Evolutionary conservation across 495 filamentous ascomycete genomes (phyloP).

Genomic region (Talaromyces adpressus): DNA sequence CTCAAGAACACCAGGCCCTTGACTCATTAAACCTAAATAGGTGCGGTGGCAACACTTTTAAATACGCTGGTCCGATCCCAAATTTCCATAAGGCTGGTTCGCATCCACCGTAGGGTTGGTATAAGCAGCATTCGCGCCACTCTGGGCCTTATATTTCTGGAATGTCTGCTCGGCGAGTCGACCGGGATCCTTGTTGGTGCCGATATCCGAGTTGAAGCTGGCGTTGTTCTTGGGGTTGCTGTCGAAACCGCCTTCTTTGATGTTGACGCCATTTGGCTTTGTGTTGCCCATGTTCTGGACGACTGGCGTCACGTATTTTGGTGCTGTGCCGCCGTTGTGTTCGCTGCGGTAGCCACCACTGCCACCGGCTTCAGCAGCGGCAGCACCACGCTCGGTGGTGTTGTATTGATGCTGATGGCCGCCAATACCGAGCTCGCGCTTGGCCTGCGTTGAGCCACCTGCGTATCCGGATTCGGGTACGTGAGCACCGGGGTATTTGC

Average conservation of each 20-base stretch:
- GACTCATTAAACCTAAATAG: background rate
- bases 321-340: conserved; percentile 28
- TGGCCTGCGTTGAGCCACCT: conserved; percentile 36
- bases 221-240: conserved; percentile 42
- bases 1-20: background rate
- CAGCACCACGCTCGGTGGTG: conserved; percentile 4
- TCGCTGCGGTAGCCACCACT: conserved; percentile 16
- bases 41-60: conserved; percentile 11
- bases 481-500: conserved; percentile 41
- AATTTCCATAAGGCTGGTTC: conserved; percentile 14
- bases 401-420: conserved; percentile 12
- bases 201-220: conserved; percentile 55
- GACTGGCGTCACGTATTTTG: conserved; percentile 37
- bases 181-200: conserved; percentile 55
- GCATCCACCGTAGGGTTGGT: conserved; percentile 14
- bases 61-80: conserved; percentile 39
- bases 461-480: conserved; percentile 30
- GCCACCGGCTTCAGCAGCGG: conserved; percentile 21
- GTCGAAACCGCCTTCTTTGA: conserved; percentile 50
- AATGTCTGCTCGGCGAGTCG: conserved; percentile 44
- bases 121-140: conserved; percentile 27
- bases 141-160: conserved; percentile 31
- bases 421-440: conserved; percentile 27
- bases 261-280: conserved; percentile 50
- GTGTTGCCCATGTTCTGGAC: conserved; percentile 20